These are phyloP conservation scores for Cercospora nicotianae DNA, from an alignment of 2,329 filamentous ascomycete genomes.

Conservation along the genomic window DNA sequence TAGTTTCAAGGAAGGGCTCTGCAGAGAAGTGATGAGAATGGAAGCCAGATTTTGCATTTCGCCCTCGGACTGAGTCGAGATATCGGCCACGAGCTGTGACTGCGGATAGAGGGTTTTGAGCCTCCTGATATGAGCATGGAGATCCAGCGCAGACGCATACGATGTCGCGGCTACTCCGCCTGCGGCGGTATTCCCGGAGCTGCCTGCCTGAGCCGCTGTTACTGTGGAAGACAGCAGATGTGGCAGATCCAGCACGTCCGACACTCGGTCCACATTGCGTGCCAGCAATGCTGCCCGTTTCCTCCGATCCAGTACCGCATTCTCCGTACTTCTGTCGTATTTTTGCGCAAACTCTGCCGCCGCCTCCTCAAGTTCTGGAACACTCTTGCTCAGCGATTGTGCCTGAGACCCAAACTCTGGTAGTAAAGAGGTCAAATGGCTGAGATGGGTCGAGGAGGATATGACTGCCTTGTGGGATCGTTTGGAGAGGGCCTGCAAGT, in stretches of 20 bases:
- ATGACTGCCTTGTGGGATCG: slow-evolving; percentile 85
- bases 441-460: slow-evolving; percentile 73
- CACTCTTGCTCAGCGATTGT: slow-evolving; percentile 65
- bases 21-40: slow-evolving; percentile 76
- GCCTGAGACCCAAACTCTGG: slow-evolving; percentile 67
- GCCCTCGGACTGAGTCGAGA: slow-evolving; percentile 75
- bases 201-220: slow-evolving; percentile 47
- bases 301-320: slow-evolving; percentile 65
- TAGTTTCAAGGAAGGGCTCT: slow-evolving; percentile 77
- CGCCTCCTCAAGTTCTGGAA: slow-evolving; percentile 76
- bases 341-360: slow-evolving; percentile 78
- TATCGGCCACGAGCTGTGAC: slow-evolving; percentile 71
- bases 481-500: slow-evolving; percentile 84
- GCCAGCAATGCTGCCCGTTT: slow-evolving; percentile 78
- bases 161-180: slow-evolving; percentile 53
- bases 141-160: slow-evolving; percentile 84
- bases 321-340: slow-evolving; percentile 71
- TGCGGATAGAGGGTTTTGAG: slow-evolving; percentile 79
- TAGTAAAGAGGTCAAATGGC: slow-evolving; percentile 70
- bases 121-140: slow-evolving; percentile 89
- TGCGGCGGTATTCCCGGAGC: slow-evolving; percentile 49
- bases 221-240: slow-evolving; percentile 80
- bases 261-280: slow-evolving; percentile 83
- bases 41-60: slow-evolving; percentile 87
- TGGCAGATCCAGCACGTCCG: slow-evolving; percentile 88